These are phyloP conservation scores for Trichoderma semiorbis DNA, from an alignment of 2,329 filamentous ascomycete genomes.

Conservation along the genomic window DNA sequence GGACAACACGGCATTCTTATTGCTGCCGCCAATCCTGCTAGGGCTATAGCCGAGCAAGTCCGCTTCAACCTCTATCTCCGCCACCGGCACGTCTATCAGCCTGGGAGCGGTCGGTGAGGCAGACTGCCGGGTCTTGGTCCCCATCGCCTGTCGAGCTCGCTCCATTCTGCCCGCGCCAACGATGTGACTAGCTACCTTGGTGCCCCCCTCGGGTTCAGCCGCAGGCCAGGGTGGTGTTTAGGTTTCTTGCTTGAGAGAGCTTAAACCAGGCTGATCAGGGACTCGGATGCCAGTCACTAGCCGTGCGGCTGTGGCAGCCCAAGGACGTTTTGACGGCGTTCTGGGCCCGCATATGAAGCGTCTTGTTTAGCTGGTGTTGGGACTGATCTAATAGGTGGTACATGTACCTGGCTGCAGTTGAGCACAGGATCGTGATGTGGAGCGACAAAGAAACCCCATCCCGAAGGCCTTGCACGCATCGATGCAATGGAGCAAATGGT, in stretches of 20 bases:
- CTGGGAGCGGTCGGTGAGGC: conserved; percentile 16
- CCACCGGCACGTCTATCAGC: conserved; percentile 17
- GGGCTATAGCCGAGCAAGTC: background rate
- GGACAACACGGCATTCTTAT: conserved; percentile 16
- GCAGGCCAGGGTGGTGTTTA: conserved; percentile 17
- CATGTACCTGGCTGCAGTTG: background rate
- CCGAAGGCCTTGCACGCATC: conserved; percentile 9
- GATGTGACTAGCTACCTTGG: background rate
- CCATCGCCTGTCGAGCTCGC: background rate
- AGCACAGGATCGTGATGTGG: conserved; percentile 4
- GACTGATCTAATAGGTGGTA: background rate
- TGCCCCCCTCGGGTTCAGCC: conserved; percentile 17
- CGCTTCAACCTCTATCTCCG: background rate
- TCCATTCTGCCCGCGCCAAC: background rate
- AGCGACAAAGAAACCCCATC: background rate
- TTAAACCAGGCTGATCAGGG: conserved; percentile 14
- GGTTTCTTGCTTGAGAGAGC: background rate
- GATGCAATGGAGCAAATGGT: background rate
- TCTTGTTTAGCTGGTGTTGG: background rate
- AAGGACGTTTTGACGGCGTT: background rate
- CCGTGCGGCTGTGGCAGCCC: conserved; percentile 12
- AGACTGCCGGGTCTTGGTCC: conserved; percentile 8
- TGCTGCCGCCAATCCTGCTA: background rate
- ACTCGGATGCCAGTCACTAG: conserved; percentile 8
- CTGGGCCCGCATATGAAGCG: conserved; percentile 1